Conservation (phyloP, 2,329 filamentous ascomycete genomes). For the Trichophyton rubrum region DNA sequence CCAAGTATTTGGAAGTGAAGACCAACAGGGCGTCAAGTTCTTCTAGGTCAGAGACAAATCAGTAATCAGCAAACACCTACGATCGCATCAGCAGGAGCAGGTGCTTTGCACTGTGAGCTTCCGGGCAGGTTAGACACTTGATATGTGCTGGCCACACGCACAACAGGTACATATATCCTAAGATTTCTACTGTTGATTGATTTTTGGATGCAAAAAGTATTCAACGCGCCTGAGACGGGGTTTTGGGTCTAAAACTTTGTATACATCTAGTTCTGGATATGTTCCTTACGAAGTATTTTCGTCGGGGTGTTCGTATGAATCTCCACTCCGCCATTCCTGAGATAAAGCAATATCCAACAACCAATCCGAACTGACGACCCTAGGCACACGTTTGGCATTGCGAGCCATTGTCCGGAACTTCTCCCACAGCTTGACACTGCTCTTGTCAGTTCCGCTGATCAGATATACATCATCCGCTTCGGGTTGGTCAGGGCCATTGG, state of each 20-base stretch:
- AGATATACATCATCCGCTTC: constrained; percentile 64
- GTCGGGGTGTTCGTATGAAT: constrained; percentile 43
- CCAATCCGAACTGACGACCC: constrained; percentile 81
- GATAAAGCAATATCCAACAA: constrained; percentile 78
- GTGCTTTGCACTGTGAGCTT: not conserved
- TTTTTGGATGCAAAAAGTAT: not conserved
- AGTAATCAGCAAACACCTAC: not conserved
- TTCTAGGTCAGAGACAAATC: constrained; percentile 43
- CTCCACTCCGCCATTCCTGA: constrained; percentile 60
- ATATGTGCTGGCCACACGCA: too few relatives aligned
- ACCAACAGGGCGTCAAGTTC: constrained; percentile 89
- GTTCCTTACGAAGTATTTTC: constrained; percentile 14
- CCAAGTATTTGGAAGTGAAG: constrained; percentile 82
- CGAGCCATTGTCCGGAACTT: constrained; percentile 68
- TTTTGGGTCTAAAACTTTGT: too few relatives aligned
- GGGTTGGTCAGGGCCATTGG: constrained; percentile 28
- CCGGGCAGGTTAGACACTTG: not conserved
- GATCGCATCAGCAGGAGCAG: not conserved
- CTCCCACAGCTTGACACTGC: constrained; percentile 64
- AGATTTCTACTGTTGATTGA: not conserved
- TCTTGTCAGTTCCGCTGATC: constrained; percentile 53
- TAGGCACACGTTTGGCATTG: constrained; percentile 64
- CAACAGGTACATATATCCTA: too few relatives aligned
- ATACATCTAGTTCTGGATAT: too few relatives aligned
- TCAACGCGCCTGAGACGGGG: not conserved